Base-by-base conservation (phyloP, 1,284 basidiomycete species). In the Heterobasidion irregulare region DNA sequence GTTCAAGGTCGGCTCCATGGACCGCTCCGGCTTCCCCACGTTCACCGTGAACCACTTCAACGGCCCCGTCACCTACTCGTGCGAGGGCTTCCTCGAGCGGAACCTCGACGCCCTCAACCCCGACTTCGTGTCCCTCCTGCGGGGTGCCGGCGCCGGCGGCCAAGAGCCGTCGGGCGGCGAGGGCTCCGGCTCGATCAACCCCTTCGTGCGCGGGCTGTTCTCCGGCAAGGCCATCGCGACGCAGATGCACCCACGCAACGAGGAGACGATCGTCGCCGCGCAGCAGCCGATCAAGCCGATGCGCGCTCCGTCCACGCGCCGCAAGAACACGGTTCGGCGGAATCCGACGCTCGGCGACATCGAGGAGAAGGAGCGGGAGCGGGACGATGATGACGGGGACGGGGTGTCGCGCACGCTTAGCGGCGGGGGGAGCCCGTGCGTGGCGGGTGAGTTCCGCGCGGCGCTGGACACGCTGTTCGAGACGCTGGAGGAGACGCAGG, bases 31-130 rank as follows among this genome's bases (percentile, higher is more conserved):
- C 6, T 86, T 79, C 68, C 85, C 89, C 0, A 89, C 91, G 0
- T 99, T 99, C 71, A 95, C 89, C 0, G 79, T 98, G 70, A 91
- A 86, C 66, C 96, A 98, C 68, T 99, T 84, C 70, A 89, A 89
- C 59, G 93, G 93, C 0, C 82, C 92, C 3, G 91, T 98, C 26
- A 91, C 92, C 0, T 99, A 99, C 70, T 92, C 91, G 0, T 81
- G 89, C 8, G 92, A 97, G 62, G 82, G 83, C 50, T 93, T 98
- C 77, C 78, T 98, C 13, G 90, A 93, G 63, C 80, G 86, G 54
- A 98, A 99, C 66, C 76, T 92, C 53, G 94, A 97, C 62, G 84
- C 89, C 3, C 79, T 98, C 53, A 95, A 94, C 62, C 89, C 94
- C 0, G 94, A 98, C 66, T 97, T 98, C 63, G 87, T 99, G 10